Base-by-base conservation (phyloP, 2,329 filamentous ascomycete species). In the Trichoderma polysporum region DNA sequence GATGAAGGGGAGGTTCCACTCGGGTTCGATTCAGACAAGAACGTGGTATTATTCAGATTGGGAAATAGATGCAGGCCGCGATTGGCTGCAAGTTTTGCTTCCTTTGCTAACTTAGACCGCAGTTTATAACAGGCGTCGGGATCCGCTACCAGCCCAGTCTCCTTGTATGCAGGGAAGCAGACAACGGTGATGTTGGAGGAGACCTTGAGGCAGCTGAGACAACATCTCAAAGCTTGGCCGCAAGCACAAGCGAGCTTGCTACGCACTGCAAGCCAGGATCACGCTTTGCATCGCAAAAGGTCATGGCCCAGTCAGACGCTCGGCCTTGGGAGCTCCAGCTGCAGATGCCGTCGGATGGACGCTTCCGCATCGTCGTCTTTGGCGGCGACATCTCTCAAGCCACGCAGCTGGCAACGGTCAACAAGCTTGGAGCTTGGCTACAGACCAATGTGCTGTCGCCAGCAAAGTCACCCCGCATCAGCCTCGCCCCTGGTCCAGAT, bases 291-390 rank as follows among this genome's bases (percentile, higher is more conserved):
- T 71, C 70, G 39, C 66, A 69, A 75, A 84, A 88, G 70, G 86
- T 90, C 1, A 76, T 90, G 5, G 86, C 85, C 68, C 88, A 90
- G 70, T 75, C 82, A 2, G 81, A 84, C 68, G 82, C 80, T 0
- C 79, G 85, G 3, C 84, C 87, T 0, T 88, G 84, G 82, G 83
- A 88, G 45, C 80, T 90, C 52, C 86, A 89, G 57, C 79, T 86
- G 67, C 78, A 79, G 9, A 79, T 90, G 22, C 81, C 78, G 41
- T 82, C 80, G n/a, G 84, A 88, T 71, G 87, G 88, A 1, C 79
- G 83, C 1, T 90, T 86, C 75, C 79, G 87, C 8, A 73, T 90
- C 33, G 75, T 90, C 1, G 77, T 91, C 1, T 91, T 92, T 70
- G 82, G 86, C 0, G 89, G 89, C 1, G 79, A 89, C 69, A 76